A percentile compares a stretch with the other conserved stretches of the same genome.
Conservation (phyloP, 495 filamentous ascomycete genomes). For the Lindgomyces ingoldianus region DNA sequence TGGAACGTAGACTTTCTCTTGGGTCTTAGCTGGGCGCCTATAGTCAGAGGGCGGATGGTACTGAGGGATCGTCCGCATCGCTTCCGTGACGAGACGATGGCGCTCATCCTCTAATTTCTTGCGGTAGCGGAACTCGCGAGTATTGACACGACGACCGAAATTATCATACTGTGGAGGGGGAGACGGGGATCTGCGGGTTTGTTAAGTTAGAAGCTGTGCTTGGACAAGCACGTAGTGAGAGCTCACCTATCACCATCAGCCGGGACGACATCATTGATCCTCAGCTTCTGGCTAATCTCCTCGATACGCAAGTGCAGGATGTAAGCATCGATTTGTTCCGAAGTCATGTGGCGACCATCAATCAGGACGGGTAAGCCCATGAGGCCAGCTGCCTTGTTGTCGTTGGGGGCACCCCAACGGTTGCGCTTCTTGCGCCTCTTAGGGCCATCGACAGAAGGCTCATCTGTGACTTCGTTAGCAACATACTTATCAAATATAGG, state of each 20-base stretch:
- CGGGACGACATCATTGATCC: constrained; percentile 96
- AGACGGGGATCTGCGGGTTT: constrained; percentile 89
- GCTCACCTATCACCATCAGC: constrained; percentile 88
- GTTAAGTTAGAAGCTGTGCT: constrained; percentile 32
- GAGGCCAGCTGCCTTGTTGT: constrained; percentile 96
- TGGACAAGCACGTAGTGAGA: neutral
- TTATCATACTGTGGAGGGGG: constrained; percentile 98
- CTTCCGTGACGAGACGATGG: constrained; percentile 95
- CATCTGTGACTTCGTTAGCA: constrained; percentile 43
- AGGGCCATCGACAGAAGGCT: constrained; percentile 59
- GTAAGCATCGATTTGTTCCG: constrained; percentile 96
- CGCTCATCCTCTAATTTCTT: constrained; percentile 97
- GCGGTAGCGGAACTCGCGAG: constrained; percentile 93
- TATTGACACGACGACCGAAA: constrained; percentile 97
- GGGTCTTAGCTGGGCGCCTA: constrained; percentile 96
- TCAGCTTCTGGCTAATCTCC: constrained; percentile 97
- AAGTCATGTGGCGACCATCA: constrained; percentile 86
- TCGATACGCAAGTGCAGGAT: constrained; percentile 92
- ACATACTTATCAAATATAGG: too few species aligned
- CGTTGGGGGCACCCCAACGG: constrained; percentile 92
- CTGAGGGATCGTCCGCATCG: constrained; percentile 97
- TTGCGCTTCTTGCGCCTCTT: constrained; percentile 94
- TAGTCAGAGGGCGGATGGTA: constrained; percentile 98
- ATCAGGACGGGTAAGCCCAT: constrained; percentile 98
- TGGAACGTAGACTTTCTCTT: constrained; percentile 99